Base-by-base conservation (phyloP, 2,329 filamentous ascomycete genomes). In the Exutisphaerella laricina region DNA sequence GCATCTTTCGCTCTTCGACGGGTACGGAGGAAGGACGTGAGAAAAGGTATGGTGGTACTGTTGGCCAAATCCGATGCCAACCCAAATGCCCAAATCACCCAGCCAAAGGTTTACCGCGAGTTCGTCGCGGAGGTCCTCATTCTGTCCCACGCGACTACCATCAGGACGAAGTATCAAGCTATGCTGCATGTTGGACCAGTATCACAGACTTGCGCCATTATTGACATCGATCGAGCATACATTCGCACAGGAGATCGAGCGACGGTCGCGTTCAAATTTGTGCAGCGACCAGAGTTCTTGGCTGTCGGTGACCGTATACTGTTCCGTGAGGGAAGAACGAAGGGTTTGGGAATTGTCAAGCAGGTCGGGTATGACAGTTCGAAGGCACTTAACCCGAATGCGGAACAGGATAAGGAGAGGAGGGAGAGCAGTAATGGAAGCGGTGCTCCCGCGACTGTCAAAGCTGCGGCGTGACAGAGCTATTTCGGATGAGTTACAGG, bases 131-230 rank as follows among this genome's bases (percentile, higher is more conserved):
- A 92, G 81, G 92, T 98, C 1, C 74, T 98, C 16, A 97, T 98
- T 54, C 74, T 98, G 5, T 94, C 86, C 3, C 92, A 98, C 59
- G 88, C 90, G 0, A 98, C 92, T 0, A 98, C 92, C 31, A 98
- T 98, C 66, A 92, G 94, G 66, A 88, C 82, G 0, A 90, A 88
- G 58, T 98, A 98, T 55, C 92, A 98, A 70, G 92, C 92, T 1
- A 98, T 97, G 89, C 75, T 98, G 16, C 92, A 98, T 58, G 89
- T 98, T 4, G 92, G 92, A 0, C 86, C 92, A 0, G 85, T 98
- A 31, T 88, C 85, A 29, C 92, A 98, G 68, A 98, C 92, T 0
- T 98, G 92, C 61, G 82, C 88, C 8, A 96, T 98, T 61, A 94
- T 98, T 58, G 92, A 96, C 60, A 92, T 98, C 53, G 92, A 98